Evolutionary conservation across 2,329 filamentous ascomycete genomes (phyloP), one percentile per base, ranked within the genome.

Genomic region (Plenodomus tracheiphilus): DNA sequence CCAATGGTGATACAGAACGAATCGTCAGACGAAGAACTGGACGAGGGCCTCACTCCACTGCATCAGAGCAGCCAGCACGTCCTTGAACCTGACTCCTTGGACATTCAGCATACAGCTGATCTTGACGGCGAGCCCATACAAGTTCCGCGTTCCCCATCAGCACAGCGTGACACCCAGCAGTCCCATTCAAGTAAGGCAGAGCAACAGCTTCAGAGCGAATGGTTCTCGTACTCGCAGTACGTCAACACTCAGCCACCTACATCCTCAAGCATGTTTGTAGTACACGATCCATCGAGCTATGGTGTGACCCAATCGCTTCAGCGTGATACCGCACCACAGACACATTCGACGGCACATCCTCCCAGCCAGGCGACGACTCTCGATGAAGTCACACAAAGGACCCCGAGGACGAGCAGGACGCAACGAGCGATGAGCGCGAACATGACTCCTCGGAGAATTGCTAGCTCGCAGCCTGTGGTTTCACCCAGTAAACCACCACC

Each of bases 351-450:
- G n/a, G 47, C 30, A 4, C 36, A 50, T 17, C 43, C 52, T 13
- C 48, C 61, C 1, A 70, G 66, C 43, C 69, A 71, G 56, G 69
- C 69, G 1, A 71, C 69, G 8, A 71, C 69, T 2, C 52, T 71
- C 2, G 66, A 69, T 13, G 60, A 64, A 43, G 44, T 59, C 18
- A 64, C 63, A 1, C 62, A 64, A 1, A 54, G 41, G 18, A 64
- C 63, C 4, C 62, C 64, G 0, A 49, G 41, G 19, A 62, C 58
- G n/a, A 52, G 55, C 2, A 51, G 53, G 7, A 43, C 46, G 1
- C 56, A 60, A 20, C 46, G 39, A 0, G 38, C 49, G 0, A 28
- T 21, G 4, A 68, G 58, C 30, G 54, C 58, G 10, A 54, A 54
- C 10, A 61, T 56, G 1, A 68, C 66, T 2, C 66, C 68, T 0